Conservation (phyloP, 306 rosid genomes). For the Prunus salicina region DNA sequence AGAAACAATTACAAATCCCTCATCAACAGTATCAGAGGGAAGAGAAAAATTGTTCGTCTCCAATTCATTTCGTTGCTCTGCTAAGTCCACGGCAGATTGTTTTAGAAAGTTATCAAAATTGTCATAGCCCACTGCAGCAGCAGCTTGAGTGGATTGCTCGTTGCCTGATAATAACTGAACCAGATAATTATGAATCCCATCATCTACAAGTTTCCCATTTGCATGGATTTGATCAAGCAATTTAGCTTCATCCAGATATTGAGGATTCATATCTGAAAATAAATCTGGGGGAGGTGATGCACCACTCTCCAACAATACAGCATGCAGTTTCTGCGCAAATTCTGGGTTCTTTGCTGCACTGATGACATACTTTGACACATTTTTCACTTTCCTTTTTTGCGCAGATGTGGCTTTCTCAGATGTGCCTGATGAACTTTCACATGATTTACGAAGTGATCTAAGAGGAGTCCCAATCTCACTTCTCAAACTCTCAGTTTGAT, state of each 20-base stretch:
- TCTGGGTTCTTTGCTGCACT: constrained; percentile 88
- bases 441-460: constrained; percentile 34
- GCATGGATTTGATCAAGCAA: constrained; percentile 24
- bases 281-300: constrained; percentile 92
- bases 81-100: constrained; percentile 23
- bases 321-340: constrained; percentile 82
- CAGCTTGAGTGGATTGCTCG: constrained; percentile 38
- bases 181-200: constrained; percentile 42
- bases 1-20: constrained; percentile 36
- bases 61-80: constrained; percentile 32
- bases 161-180: constrained; percentile 38
- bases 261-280: constrained; percentile 68
- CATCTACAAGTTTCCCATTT: constrained; percentile 24
- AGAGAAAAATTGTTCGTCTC: constrained; percentile 24
- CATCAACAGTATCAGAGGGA: constrained; percentile 29
- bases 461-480: constrained; percentile 42
- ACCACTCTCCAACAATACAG: constrained; percentile 84
- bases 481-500: constrained; percentile 38
- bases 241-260: constrained; percentile 40
- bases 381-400: constrained; percentile 76
- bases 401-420: constrained; percentile 58
- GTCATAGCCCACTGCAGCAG: constrained; percentile 24
- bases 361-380: constrained; percentile 80
- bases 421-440: constrained; percentile 43
- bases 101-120: constrained; percentile 20